Conservation (phyloP, 805 yeast species). For the Vanderwaltozyma tropicalis region DNA sequence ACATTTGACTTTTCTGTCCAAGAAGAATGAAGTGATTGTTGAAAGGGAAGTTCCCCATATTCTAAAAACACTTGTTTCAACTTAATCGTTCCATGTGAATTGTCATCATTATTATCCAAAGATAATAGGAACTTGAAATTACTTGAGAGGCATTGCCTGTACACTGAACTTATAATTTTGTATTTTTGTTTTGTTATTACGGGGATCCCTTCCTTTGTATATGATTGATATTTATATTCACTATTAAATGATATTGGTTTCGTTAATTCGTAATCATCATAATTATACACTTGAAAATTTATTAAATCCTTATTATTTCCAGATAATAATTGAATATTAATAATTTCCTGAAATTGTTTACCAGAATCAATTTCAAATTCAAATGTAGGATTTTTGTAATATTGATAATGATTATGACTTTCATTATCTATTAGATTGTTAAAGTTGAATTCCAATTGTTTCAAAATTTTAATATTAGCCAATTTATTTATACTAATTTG, state of each 20-base stretch:
- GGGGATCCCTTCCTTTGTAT: constrained; percentile 7
- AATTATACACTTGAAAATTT: constrained; percentile 17
- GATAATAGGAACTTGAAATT: background rate
- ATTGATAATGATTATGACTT: constrained; percentile 1
- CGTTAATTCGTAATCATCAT: constrained; percentile 11
- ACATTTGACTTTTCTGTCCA: constrained; percentile 8
- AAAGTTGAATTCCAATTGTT: background rate
- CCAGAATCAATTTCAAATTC: constrained; percentile 6
- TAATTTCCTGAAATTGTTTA: constrained; percentile 4
- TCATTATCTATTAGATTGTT: background rate
- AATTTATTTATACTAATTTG: background rate
- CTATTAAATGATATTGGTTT: constrained; percentile 16
- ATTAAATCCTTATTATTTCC: constrained; percentile 5
- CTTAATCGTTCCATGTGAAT: background rate
- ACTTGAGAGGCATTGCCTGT: background rate
- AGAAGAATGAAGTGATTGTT: constrained; percentile 2
- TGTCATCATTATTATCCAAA: background rate
- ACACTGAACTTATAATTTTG: constrained; percentile 11
- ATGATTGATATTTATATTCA: constrained; percentile 7
- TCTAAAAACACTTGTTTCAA: constrained; percentile 9
- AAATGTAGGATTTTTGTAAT: constrained; percentile 19
- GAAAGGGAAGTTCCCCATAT: constrained; percentile 19
- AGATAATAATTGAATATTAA: constrained; percentile 13
- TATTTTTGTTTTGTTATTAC: constrained; percentile 15
- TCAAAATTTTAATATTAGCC: background rate